Base-by-base conservation (phyloP, 345 rosid genomes). In the Cardamine occulta region DNA sequence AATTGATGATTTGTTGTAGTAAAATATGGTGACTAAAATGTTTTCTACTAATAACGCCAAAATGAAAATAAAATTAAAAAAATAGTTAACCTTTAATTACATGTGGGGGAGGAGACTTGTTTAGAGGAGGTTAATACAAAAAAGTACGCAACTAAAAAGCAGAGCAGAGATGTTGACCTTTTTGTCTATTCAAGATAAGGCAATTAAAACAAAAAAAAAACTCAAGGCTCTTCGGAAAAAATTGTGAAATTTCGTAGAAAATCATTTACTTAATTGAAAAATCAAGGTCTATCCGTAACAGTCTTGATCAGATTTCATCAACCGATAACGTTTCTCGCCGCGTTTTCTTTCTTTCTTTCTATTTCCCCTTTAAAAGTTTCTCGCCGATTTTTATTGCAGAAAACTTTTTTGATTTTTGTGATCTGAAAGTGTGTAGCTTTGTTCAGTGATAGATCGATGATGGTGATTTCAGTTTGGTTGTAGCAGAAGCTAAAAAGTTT, bases 141-240 rank as follows among this genome's bases (percentile, higher is more conserved):
- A 48, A 29, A 60, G 53, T 53, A 75, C 55, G 74, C 79, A 68
- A 66, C 60, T 37, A 59, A 67, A 3, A 26, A 2, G 2, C 1
- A 24, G 49, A 58, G 34, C 53, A 51, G 40, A 60, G 63, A 68
- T 31, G 55, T 61, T 76, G 74, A 75, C 73, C 42, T 37, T 75
- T 60, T 32, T 52, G 49, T 56, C 45, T 32, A 53, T 56, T 47
- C 66, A 71, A 71, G 76, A 70, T 77, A 70, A 77, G 72, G 75
- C 51, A n/a, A 48, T 4, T 0, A 39, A 57, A 5, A 19, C 8
- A 11, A 1, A 35, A 23, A 17, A 28, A 52, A 13, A 47, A 45
- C 12, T 18, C 8, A 48, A 55, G 72, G 14, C n/a, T 45, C 55
- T 53, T 53, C 39, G 17, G 5, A 29, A 9, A 29, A 32, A 9